Evolutionary conservation across 1,284 basidiomycete species (phyloP), one percentile per base, ranked within the genome.

Genomic region (Tilletia setariae): DNA sequence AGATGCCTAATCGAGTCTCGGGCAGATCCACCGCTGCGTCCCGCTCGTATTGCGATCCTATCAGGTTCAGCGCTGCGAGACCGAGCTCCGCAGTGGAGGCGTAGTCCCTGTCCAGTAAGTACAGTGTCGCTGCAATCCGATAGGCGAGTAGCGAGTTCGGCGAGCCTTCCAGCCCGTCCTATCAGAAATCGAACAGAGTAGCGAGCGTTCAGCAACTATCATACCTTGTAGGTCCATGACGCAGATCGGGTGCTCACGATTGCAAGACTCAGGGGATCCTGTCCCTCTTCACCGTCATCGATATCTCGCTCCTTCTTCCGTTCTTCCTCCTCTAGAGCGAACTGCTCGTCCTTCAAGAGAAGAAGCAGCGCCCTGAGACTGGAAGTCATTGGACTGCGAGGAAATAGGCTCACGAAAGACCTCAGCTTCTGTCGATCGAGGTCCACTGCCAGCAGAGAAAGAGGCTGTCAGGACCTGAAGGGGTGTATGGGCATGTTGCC

Each of bases 51-150:
- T 44, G 61, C 19, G 11, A 7, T 7, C 16, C 9, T 47, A 72
- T 63, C 1, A 72, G 66, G 13, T 64, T 67, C 1, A 74, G 66
- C 1, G 73, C 77, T 16, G 67, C 71, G 23, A 42, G 68, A 19
- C 77, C 68, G 2, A 76, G 69, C 3, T 80, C 77, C 15, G 72
- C 67, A 0, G 75, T 74, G 11, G 77, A 75, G 11, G 71, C 86
- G 81, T 90, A 92, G 81, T 98, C 94, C 21, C 86, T 83, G 74
- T 94, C 91, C 23, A 86, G 83, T 9, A 90, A 83, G 76, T 93
- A 91, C n/a, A 93, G 85, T 32, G 90, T 87, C 0, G 88, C 85
- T 64, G 90, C 85, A 44, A 94, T 86, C 30, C 91, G 87, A 76
- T 88, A 89, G 0, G 89, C 89, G 46, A 95, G 84, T 6, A 93